phyloP scores from a whole-genome alignment of 2,329 filamentous ascomycete species.

The Paecilomyces sp. region DNA sequence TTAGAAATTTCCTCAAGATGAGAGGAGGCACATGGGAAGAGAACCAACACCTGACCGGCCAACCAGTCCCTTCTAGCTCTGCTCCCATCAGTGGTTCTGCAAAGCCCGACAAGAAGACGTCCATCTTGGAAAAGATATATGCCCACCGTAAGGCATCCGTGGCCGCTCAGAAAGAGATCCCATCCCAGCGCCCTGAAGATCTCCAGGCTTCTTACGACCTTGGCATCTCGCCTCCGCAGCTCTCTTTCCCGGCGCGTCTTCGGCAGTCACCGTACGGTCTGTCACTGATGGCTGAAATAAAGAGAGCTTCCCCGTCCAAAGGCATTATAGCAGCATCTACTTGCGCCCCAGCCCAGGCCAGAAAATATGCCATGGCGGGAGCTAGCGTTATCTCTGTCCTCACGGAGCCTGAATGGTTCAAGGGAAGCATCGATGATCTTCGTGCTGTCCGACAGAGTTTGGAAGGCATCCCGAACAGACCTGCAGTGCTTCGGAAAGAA shows the following conservation, averaged over 20 bases:
- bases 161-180: constrained; percentile 71
- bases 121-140: constrained; percentile 89
- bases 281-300: constrained; percentile 95
- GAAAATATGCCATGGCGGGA: constrained; percentile 84
- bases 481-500: constrained; percentile 87
- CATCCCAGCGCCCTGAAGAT: constrained; percentile 75
- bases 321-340: constrained; percentile 84
- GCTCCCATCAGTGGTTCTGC: constrained; percentile 15
- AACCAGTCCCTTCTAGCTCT: constrained; percentile 9
- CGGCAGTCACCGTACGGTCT: constrained; percentile 77
- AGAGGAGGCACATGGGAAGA: constrained; percentile 88
- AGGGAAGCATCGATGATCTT: constrained; percentile 91
- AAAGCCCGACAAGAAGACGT: constrained; percentile 56
- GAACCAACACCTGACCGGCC: constrained; percentile 46
- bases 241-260: constrained; percentile 72
- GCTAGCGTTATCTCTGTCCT: constrained; percentile 98
- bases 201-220: constrained; percentile 81
- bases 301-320: constrained; percentile 92
- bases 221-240: constrained; percentile 73
- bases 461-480: constrained; percentile 85
- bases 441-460: constrained; percentile 79
- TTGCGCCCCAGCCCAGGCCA: constrained; percentile 82
- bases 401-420: constrained; percentile 98
- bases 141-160: constrained; percentile 69
- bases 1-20: constrained; percentile 84